A percentile compares a stretch with the other conserved stretches of the same genome.
These are phyloP conservation scores for Iberis pinnata DNA, from an alignment of 345 rosid genomes.

Conservation along the genomic window DNA sequence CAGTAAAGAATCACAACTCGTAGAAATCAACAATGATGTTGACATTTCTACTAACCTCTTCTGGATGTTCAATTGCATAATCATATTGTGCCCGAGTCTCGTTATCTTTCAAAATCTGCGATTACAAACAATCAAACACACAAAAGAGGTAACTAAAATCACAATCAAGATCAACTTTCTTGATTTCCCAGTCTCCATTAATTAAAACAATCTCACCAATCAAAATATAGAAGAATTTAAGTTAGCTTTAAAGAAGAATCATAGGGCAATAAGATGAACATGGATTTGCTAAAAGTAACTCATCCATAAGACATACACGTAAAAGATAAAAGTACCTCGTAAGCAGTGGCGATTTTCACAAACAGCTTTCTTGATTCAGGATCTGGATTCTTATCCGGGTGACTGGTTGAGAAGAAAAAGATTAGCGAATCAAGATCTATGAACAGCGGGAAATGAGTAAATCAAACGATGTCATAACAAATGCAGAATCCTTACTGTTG, in stretches of 20 bases:
- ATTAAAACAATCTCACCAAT: background rate
- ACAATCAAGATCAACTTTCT: background rate
- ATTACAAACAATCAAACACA: background rate
- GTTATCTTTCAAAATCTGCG: constrained; percentile 90
- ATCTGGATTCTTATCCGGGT: constrained; percentile 97
- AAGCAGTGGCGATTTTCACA: constrained; percentile 93
- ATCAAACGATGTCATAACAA: background rate
- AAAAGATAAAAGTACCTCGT: constrained; percentile 51
- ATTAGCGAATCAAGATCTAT: background rate
- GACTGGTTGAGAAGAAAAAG: constrained; percentile 34
- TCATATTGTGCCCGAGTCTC: constrained; percentile 86
- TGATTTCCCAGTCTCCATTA: background rate
- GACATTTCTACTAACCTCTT: constrained; percentile 51
- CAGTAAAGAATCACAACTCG: background rate
- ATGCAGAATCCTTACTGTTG: constrained; percentile 45
- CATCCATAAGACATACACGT: background rate
- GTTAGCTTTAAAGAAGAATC: too few species aligned
- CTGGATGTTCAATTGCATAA: constrained; percentile 93
- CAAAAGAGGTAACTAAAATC: background rate
- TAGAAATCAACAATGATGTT: constrained; percentile 2
- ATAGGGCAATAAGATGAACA: too few species aligned
- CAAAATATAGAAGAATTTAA: too few species aligned
- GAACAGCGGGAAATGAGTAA: background rate
- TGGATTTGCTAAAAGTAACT: background rate
- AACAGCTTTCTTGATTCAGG: constrained; percentile 85